Base-by-base conservation (phyloP, 805 yeast genomes). In the Spathaspora arborariae region DNA sequence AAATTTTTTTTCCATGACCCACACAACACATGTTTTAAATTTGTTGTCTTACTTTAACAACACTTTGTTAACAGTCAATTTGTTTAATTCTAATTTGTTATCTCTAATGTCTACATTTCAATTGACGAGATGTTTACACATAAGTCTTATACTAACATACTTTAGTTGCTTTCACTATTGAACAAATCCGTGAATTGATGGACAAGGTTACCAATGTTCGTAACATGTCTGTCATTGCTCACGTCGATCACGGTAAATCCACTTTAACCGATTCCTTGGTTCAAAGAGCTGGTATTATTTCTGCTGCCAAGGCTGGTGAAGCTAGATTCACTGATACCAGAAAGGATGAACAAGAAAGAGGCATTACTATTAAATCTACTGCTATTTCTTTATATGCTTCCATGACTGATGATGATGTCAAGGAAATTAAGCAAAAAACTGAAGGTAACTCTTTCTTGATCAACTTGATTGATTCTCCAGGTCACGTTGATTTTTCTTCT, bases 141-240 rank as follows among this genome's bases (percentile, higher is more conserved):
- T 24, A 24, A 24, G 13, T 24, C 13, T 24, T 7, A 24, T 40
- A 40, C 42, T 40, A 40, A 40, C 42, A 5, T 22, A 41, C 16
- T 47, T 11, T 55, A 71, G 78, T 72, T 70, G 76, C 76, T 67
- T 72, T 72, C 70, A 72, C 78, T 65, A 71, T 72, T 68, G 78
- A 72, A 67, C 97, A 94, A 81, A 92, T 94, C 85, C 96, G 99
- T 81, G 90, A 78, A 72, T 85, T 92, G 79, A 92, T 92, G 99
- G 98, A 94, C 95, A 86, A 85, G 80, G 97, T 91, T 82, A 86
- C 97, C 78, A 92, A 92, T 75, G 97, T 94, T 72, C 97, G 99
- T 84, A 94, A 94, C 95, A 94, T 92, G 96, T 92, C 98, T 78
- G 99, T 92, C 78, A 94, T 94, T 85, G 99, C 99, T 70, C 99